Evolutionary conservation across 2,329 filamentous ascomycete species (phyloP).

Genomic region (Aspergillus vadensis): DNA sequence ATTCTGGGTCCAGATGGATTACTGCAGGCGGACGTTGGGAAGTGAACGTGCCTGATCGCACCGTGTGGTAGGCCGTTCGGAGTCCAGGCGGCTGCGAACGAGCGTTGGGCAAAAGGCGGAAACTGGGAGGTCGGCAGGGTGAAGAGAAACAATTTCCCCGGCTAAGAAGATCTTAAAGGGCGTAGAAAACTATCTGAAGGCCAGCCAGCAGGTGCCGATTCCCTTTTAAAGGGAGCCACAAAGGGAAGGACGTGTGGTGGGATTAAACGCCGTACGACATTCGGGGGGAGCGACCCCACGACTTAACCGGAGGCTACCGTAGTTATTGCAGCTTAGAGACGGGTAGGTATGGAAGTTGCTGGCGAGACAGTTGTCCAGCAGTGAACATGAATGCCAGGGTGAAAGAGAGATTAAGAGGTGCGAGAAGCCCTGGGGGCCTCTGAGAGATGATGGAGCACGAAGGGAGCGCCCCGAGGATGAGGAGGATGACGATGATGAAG

Average conservation of each 20-base stretch:
- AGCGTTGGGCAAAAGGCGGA: background rate
- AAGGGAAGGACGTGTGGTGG: conserved; percentile 7
- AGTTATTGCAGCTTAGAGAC: too few relatives aligned
- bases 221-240: conserved; percentile 2
- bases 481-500: conserved; percentile 1
- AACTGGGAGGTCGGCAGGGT: background rate
- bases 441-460: conserved; percentile 3
- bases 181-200: background rate
- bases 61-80: background rate
- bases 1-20: background rate
- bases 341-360: background rate
- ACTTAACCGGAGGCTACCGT: conserved; percentile 3
- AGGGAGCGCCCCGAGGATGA: background rate
- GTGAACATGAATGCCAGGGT: background rate
- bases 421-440: conserved; percentile 8
- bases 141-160: background rate
- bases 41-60: conserved; percentile 1
- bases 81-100: background rate
- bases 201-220: conserved; percentile 3
- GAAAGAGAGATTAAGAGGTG: conserved; percentile 11
- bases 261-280: conserved; percentile 6
- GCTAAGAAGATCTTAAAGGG: background rate
- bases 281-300: conserved; percentile 14
- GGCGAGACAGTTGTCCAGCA: background rate
- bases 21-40: background rate